phyloP scores from a whole-genome alignment of 1,284 basidiomycete species.

The Coniophora puteana region DNA sequence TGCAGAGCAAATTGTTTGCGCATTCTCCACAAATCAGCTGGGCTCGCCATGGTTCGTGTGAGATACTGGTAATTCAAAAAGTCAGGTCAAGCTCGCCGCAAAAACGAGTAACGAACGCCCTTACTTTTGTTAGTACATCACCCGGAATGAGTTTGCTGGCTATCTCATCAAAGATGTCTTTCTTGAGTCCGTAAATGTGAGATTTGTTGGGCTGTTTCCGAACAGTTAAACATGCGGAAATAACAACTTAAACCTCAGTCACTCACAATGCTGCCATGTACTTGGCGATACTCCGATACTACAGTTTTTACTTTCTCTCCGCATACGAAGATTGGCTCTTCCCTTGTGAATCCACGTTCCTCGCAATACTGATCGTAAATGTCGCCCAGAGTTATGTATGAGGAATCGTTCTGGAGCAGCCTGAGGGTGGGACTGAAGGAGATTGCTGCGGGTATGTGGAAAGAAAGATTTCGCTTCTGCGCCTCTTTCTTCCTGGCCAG shows the following conservation, averaged over 20 bases:
- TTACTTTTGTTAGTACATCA: conserved; percentile 79
- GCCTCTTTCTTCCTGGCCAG: conserved; percentile 89
- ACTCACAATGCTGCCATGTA: conserved; percentile 47
- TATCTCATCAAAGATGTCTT: conserved; percentile 92
- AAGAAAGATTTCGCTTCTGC: conserved; percentile 86
- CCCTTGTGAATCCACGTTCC: conserved; percentile 73
- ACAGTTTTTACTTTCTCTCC: conserved; percentile 82
- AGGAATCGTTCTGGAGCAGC: conserved; percentile 88
- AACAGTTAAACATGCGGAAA: conserved; percentile 8
- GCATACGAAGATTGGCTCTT: conserved; percentile 84
- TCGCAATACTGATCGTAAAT: conserved; percentile 92
- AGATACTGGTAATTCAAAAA: conserved; percentile 67
- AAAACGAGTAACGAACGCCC: conserved; percentile 28
- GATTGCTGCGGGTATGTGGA: conserved; percentile 88
- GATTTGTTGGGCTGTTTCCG: conserved; percentile 49
- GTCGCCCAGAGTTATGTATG: conserved; percentile 90
- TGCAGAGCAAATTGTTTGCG: conserved; percentile 96
- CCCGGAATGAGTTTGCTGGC: conserved; percentile 89
- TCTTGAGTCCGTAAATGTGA: conserved; percentile 77
- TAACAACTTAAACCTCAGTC: conserved; percentile 1
- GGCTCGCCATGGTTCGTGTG: conserved; percentile 79
- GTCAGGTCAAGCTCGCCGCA: not conserved
- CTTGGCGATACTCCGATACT: conserved; percentile 55
- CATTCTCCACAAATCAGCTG: conserved; percentile 94
- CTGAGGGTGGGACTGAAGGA: conserved; percentile 85